Percentiles rank a stretch among this genome's conserved stretches.
Conservation (phyloP, 345 rosid genomes). For the Ceriops tagal region DNA sequence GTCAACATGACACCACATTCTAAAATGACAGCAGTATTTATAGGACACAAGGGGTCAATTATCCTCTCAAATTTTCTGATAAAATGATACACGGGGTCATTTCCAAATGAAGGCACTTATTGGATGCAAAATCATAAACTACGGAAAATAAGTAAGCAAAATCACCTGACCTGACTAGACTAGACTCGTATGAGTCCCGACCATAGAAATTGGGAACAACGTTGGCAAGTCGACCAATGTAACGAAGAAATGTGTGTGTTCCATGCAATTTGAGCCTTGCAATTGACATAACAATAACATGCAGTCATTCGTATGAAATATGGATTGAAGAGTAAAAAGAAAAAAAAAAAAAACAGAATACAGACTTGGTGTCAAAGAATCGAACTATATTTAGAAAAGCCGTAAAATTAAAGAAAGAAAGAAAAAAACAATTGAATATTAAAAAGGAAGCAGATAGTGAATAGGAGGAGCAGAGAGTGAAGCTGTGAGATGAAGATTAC, state of each 20-base stretch:
- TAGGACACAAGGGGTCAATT: slow-evolving; percentile 86
- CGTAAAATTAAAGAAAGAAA: neutral
- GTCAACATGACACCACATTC: slow-evolving; percentile 55
- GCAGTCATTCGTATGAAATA: neutral
- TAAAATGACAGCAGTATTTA: slow-evolving; percentile 84
- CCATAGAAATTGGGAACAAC: slow-evolving; percentile 47
- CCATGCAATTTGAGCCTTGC: slow-evolving; percentile 58
- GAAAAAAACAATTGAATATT: neutral
- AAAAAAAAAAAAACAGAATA: neutral
- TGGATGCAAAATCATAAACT: neutral
- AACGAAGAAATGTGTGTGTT: slow-evolving; percentile 50
- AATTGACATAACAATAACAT: neutral
- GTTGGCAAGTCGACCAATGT: slow-evolving; percentile 48
- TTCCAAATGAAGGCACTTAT: neutral
- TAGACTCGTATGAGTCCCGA: slow-evolving; percentile 40
- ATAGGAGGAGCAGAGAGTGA: neutral
- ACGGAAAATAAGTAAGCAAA: neutral
- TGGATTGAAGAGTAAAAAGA: too few species aligned
- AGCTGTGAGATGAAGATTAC: slow-evolving; percentile 12
- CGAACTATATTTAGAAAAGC: neutral
- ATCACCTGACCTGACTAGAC: slow-evolving; percentile 46
- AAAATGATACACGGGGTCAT: neutral
- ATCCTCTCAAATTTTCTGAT: slow-evolving; percentile 42
- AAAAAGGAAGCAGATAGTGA: neutral
- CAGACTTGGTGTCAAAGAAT: neutral